A percentile compares a stretch with the other conserved stretches of the same genome.
Conservation (phyloP, 352 stramenopile genomes). For the Plasmopara muralis region DNA sequence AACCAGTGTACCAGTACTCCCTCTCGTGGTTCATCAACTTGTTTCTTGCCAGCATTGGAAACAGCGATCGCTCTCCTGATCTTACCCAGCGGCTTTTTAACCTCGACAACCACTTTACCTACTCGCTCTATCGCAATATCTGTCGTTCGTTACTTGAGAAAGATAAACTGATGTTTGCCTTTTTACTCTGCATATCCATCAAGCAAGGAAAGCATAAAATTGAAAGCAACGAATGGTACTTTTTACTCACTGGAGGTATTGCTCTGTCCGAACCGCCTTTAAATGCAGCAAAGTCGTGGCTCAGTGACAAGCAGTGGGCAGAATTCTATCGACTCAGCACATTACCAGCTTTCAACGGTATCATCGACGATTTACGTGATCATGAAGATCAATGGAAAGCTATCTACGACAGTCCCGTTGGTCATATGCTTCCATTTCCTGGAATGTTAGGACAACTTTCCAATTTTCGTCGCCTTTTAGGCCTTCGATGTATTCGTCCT, state of each 20-base stretch:
- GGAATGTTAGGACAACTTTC: conserved; percentile 47
- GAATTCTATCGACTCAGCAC: conserved; percentile 87
- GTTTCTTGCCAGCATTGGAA: conserved; percentile 84
- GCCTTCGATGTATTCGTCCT: conserved; percentile 75
- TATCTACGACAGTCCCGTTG: conserved; percentile 82
- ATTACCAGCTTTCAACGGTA: conserved; percentile 67
- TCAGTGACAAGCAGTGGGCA: conserved; percentile 90
- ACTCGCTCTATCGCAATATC: conserved; percentile 90
- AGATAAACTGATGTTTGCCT: conserved; percentile 92
- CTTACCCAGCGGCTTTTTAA: conserved; percentile 73
- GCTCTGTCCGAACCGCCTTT: conserved; percentile 82
- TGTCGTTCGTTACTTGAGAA: conserved; percentile 90
- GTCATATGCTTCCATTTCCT: conserved; percentile 76
- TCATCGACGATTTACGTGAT: conserved; percentile 81
- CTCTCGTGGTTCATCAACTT: conserved; percentile 91
- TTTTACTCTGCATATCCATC: conserved; percentile 84
- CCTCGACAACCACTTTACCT: conserved; percentile 87
- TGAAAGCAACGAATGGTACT: conserved; percentile 88
- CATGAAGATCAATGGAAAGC: conserved; percentile 76
- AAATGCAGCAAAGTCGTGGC: conserved; percentile 87
- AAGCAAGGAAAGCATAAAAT: conserved; percentile 74
- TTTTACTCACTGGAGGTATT: conserved; percentile 91
- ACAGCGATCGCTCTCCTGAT: conserved; percentile 73
- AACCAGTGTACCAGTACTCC: conserved; percentile 91
- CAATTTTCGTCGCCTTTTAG: conserved; percentile 70